Base-by-base conservation (phyloP, 2,329 filamentous ascomycete genomes). In the Talaromyces sp. region DNA sequence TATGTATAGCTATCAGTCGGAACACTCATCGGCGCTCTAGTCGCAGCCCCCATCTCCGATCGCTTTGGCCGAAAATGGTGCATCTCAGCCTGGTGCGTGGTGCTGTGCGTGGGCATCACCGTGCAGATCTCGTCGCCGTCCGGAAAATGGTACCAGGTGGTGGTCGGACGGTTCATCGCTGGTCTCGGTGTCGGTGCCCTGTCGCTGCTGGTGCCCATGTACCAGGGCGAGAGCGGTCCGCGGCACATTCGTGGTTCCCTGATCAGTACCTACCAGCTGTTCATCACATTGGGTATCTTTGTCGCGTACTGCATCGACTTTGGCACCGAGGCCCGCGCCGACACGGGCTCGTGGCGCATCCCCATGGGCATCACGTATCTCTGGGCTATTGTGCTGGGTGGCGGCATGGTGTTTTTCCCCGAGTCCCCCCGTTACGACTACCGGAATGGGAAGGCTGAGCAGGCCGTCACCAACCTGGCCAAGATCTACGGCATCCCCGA, bases 391-490 rank as follows among this genome's bases (percentile, higher is more conserved):
- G 77, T 85, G 51, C 82, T 87, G 65, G 80, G 80, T 1, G 58
- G 75, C 19, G 83, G 83, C 7, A 85, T 87, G 61, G 64, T 80
- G 7, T 78, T 84, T 66, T 80, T 86, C 64, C 80, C 80, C 0
- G 84, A 87, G 65, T 82, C 79, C 11, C 84, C 84, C 4, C 81
- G 84, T 2, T 85, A 81, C 75, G 82, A 83, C 49, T 86, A 84
- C 69, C 80, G 84, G n/a, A 71, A 80, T 42, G 82, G 81, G 39
- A 79, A 80, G n/a, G 73, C 77, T 22, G 81, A 85, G 1, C 71
- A 73, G 49, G 83, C 84, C 2, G 75, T 80, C 39, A 69, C 68
- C 9, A 85, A 83, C 0, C 78, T 87, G 42, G 74, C 83, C 0
- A 78, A 79, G 47, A 79, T 82, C 15, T 85, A 85, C 61, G 82